Conservation (phyloP, 108 stramenopile genomes). For the Craspedostauros australis region DNA sequence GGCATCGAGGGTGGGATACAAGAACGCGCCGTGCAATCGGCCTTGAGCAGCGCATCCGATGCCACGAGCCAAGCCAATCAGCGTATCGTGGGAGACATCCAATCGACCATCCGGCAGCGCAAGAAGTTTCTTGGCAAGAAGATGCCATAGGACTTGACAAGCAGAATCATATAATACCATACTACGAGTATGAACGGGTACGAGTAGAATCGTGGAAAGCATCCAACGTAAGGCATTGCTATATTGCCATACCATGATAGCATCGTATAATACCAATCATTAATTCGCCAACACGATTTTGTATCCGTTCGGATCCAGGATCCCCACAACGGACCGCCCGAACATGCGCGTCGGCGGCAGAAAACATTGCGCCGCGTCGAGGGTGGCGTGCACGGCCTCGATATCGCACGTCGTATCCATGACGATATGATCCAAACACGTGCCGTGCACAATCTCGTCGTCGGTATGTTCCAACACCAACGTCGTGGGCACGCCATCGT, state of each 20-base stretch:
- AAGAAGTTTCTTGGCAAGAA: no score
- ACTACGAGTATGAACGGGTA: no score
- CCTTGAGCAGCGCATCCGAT: conserved; percentile 16
- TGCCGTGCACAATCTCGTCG: conserved; percentile 10
- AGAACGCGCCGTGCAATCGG: conserved; percentile 20
- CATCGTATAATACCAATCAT: no score
- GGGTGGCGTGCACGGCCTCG: background rate
- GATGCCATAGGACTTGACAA: no score
- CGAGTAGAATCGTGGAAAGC: no score
- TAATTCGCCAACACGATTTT: conserved; percentile 13
- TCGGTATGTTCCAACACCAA: conserved; percentile 17
- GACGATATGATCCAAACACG: conserved; percentile 33
- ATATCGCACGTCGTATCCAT: conserved; percentile 16
- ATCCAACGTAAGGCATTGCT: no score
- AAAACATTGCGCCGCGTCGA: conserved; percentile 4
- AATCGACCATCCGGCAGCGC: no score
- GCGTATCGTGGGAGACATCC: conserved; percentile 20
- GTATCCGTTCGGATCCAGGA: conserved; percentile 40
- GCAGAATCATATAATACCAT: no score
- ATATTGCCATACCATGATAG: no score
- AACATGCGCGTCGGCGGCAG: conserved; percentile 39
- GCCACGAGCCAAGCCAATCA: conserved; percentile 21
- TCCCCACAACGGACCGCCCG: conserved; percentile 18
- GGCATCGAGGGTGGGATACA: conserved; percentile 27
- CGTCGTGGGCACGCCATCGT: conserved; percentile 31